Evolutionary conservation across 495 filamentous ascomycete genomes (phyloP).

Genomic region (Lophiotrema nucula): DNA sequence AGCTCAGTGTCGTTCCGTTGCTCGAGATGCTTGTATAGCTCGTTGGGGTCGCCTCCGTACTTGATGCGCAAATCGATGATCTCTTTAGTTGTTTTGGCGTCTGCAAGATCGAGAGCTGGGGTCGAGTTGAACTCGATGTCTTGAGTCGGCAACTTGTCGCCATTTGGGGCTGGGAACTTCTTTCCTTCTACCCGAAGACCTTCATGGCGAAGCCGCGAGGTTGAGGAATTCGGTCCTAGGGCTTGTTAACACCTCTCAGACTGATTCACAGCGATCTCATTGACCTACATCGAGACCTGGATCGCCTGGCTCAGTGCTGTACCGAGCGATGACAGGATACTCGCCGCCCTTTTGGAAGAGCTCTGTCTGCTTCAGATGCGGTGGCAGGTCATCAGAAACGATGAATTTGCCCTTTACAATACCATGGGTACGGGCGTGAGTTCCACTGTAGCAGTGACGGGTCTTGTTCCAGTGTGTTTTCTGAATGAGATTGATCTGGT

Average conservation of each 20-base stretch:
- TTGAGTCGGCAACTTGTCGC: conserved; percentile 44
- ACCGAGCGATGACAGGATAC: conserved; percentile 43
- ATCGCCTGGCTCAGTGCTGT: conserved; percentile 47
- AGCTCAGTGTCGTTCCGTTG: conserved; percentile 45
- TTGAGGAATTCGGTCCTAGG: conserved; percentile 45
- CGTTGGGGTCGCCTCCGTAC: conserved; percentile 41
- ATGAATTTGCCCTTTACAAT: conserved; percentile 49
- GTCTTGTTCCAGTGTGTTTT: conserved; percentile 48
- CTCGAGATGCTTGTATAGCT: conserved; percentile 47
- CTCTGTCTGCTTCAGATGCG: conserved; percentile 46
- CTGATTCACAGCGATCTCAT: background rate
- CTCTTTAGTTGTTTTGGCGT: conserved; percentile 48
- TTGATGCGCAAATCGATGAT: conserved; percentile 49
- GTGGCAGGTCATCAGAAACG: conserved; percentile 43
- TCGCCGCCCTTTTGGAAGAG: conserved; percentile 46
- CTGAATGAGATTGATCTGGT: conserved; percentile 51
- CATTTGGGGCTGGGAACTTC: conserved; percentile 43
- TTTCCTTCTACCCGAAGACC: conserved; percentile 49
- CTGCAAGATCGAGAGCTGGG: conserved; percentile 49
- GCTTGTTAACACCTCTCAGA: conserved; percentile 3
- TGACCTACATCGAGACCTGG: conserved; percentile 43
- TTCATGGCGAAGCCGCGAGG: conserved; percentile 53
- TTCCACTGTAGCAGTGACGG: conserved; percentile 46
- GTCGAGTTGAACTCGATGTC: conserved; percentile 53
- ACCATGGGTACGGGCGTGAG: conserved; percentile 49